phyloP scores from a whole-genome alignment of 495 filamentous ascomycete species.

The Hypoxylon crocopeplum region DNA sequence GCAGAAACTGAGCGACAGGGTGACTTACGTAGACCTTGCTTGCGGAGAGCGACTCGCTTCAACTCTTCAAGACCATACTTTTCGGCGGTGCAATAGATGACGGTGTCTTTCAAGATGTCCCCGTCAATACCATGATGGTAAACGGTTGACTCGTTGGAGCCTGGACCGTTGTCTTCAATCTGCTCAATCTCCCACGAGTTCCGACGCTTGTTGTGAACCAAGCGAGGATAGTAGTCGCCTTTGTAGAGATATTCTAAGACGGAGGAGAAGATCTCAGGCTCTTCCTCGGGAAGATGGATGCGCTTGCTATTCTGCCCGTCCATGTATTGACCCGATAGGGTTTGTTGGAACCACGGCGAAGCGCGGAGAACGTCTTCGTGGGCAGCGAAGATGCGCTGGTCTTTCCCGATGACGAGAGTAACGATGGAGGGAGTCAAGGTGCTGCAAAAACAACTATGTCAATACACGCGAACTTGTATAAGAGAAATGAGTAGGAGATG shows the following conservation, averaged over 20 bases:
- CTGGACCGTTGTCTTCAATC: conserved; percentile 48
- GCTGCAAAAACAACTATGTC: conserved; percentile 42
- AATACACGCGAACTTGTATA: conserved; percentile 4
- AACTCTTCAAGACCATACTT: conserved; percentile 82
- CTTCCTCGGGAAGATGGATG: conserved; percentile 81
- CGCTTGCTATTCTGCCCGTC: conserved; percentile 66
- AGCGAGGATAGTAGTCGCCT: conserved; percentile 85
- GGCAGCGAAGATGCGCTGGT: conserved; percentile 85
- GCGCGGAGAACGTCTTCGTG: conserved; percentile 83
- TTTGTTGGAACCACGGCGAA: conserved; percentile 76
- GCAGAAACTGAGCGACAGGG: neutral
- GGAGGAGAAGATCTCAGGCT: conserved; percentile 88
- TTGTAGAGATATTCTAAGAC: conserved; percentile 92
- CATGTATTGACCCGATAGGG: conserved; percentile 68
- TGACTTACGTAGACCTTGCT: conserved; percentile 74
- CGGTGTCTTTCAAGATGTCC: conserved; percentile 82
- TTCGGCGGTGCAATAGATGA: conserved; percentile 88
- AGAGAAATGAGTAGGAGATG: neutral
- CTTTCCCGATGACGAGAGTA: conserved; percentile 77
- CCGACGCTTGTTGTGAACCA: conserved; percentile 71
- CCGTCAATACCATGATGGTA: conserved; percentile 69
- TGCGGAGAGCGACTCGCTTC: conserved; percentile 81
- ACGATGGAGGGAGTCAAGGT: conserved; percentile 74
- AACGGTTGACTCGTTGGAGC: conserved; percentile 67
- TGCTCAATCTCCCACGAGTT: conserved; percentile 77